phyloP scores from a whole-genome alignment of 768 basidiomycete genomes.

The Kwoniella dejecticola region DNA sequence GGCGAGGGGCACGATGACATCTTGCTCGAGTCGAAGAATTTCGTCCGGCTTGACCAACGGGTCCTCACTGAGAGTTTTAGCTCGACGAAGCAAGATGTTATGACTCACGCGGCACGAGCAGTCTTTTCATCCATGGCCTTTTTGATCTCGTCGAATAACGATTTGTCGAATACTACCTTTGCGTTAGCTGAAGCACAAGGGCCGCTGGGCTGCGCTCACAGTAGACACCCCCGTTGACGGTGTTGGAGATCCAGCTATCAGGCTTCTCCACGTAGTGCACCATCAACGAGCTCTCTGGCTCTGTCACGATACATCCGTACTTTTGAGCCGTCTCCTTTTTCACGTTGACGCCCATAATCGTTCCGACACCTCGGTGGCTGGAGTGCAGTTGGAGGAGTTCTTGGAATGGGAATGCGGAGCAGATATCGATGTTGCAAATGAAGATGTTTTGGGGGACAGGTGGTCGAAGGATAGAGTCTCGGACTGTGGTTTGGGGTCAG shows the following conservation, averaged over 20 bases:
- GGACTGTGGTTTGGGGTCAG: conserved; percentile 41
- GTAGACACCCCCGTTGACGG: conserved; percentile 58
- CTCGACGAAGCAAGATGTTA: no score
- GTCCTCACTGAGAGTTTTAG: conserved; percentile 45
- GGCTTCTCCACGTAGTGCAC: conserved; percentile 60
- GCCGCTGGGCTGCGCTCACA: conserved; percentile 28
- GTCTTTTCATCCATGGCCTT: conserved; percentile 58
- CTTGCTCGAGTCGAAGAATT: conserved; percentile 58
- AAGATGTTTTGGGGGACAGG: conserved; percentile 57
- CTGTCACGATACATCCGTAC: conserved; percentile 59
- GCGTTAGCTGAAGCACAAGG: not conserved
- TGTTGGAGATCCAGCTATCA: conserved; percentile 57
- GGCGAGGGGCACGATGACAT: conserved; percentile 59
- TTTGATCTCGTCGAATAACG: conserved; percentile 58
- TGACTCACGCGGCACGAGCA: conserved; percentile 50
- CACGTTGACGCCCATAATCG: conserved; percentile 58
- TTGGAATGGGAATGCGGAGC: conserved; percentile 56
- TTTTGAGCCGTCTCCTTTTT: conserved; percentile 56
- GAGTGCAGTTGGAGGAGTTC: conserved; percentile 56
- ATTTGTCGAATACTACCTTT: conserved; percentile 56
- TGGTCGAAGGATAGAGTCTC: conserved; percentile 55
- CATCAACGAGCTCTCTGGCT: conserved; percentile 52
- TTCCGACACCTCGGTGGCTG: conserved; percentile 58
- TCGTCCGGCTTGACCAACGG: conserved; percentile 56
- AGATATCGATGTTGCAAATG: conserved; percentile 59